Percentiles rank a stretch among this genome's conserved stretches.
These are phyloP conservation scores for Rhodotorula kratochvilovae DNA, from an alignment of 768 basidiomycete genomes.

Conservation along the genomic window DNA sequence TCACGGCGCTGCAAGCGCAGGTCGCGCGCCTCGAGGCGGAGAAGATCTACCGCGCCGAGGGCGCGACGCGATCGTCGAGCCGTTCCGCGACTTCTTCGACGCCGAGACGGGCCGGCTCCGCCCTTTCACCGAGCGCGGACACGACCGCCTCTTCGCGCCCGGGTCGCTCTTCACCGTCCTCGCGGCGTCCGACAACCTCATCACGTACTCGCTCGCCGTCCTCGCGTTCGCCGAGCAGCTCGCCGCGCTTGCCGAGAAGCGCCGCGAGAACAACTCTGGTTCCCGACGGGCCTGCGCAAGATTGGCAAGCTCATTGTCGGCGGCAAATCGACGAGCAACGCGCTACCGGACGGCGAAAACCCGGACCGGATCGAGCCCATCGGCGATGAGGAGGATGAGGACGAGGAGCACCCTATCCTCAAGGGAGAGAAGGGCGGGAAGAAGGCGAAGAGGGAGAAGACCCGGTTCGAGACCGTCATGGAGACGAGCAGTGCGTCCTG, in stretches of 20 bases:
- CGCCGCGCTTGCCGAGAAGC: constrained; percentile 49
- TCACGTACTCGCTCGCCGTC: constrained; percentile 50
- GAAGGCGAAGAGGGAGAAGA: constrained; percentile 31
- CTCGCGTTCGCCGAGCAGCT: constrained; percentile 50
- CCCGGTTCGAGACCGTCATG: constrained; percentile 9
- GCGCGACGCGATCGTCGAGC: constrained; percentile 51
- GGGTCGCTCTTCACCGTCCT: constrained; percentile 55
- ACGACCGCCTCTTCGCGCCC: constrained; percentile 40
- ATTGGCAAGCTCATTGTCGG: constrained; percentile 44
- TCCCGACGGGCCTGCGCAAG: constrained; percentile 53
- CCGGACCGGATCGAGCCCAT: constrained; percentile 15
- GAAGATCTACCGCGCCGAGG: constrained; percentile 39
- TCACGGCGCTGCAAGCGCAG: not conserved
- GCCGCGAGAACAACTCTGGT: constrained; percentile 53
- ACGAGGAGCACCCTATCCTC: not conserved
- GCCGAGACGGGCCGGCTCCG: constrained; percentile 38
- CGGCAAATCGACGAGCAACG: not conserved
- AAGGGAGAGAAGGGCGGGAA: constrained; percentile 9
- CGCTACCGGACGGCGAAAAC: not conserved
- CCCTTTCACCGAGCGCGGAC: constrained; percentile 35
- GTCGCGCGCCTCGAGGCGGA: constrained; percentile 39
- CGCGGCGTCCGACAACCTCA: constrained; percentile 54
- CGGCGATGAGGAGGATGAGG: constrained; percentile 1
- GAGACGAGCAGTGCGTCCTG: not conserved
- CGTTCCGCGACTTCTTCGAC: constrained; percentile 52